phyloP scores from a whole-genome alignment of 2,329 filamentous ascomycete genomes.

The Immersiporthe knoxdaviesiana region DNA sequence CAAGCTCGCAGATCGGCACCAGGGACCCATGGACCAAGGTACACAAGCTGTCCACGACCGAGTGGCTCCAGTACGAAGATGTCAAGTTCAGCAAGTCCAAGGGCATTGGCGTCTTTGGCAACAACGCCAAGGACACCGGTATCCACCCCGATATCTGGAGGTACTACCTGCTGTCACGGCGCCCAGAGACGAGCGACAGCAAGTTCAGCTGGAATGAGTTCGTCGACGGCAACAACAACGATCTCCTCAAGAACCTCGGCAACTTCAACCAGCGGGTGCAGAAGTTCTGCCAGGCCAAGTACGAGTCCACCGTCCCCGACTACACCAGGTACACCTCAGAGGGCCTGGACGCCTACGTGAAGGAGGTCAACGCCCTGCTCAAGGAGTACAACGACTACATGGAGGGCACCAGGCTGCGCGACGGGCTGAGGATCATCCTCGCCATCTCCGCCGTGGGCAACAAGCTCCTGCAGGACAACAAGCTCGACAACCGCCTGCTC shows the following conservation, averaged over 20 bases:
- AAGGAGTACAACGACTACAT: conserved; percentile 68
- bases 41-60: conserved; percentile 84
- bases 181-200: conserved; percentile 73
- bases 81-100: conserved; percentile 94
- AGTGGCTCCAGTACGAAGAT: conserved; percentile 86
- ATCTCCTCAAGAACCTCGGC: conserved; percentile 63
- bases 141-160: conserved; percentile 78
- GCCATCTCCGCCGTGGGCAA: conserved; percentile 64
- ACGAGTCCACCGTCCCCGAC: conserved; percentile 52
- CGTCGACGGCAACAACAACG: conserved; percentile 74
- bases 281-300: conserved; percentile 59
- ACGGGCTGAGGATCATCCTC: conserved; percentile 67
- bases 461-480: conserved; percentile 52
- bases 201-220: conserved; percentile 76
- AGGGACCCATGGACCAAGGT: conserved; percentile 87
- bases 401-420: conserved; percentile 72
- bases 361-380: conserved; percentile 69
- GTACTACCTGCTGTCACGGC: conserved; percentile 73
- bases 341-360: conserved; percentile 55
- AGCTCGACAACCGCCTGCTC: conserved; percentile 50
- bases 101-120: conserved; percentile 88
- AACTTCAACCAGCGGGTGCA: conserved; percentile 66
- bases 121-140: conserved; percentile 84
- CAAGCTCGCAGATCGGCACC: conserved; percentile 82
- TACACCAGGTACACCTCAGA: conserved; percentile 58